Evolutionary conservation across 1,139 yeast species (phyloP).

Genomic region (Hyphopichia pseudoburtonii): DNA sequence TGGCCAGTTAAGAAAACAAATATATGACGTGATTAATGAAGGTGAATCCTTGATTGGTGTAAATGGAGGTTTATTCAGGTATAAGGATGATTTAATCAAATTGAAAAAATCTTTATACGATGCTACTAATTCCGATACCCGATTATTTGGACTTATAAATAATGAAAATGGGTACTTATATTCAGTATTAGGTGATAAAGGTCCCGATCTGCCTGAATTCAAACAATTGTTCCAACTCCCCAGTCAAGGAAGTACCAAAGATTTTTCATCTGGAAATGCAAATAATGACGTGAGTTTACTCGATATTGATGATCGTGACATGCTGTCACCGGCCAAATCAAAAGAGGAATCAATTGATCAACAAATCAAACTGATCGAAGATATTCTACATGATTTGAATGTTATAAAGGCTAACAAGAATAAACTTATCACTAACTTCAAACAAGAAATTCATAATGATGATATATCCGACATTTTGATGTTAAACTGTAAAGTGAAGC

Average conservation of each 20-base stretch:
- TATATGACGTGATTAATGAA: constrained; percentile 36
- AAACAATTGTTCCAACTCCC: constrained; percentile 24
- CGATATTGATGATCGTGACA: constrained; percentile 55
- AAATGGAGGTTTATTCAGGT: constrained; percentile 12
- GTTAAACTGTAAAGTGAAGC: constrained; percentile 57
- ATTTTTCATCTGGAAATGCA: too few relatives aligned
- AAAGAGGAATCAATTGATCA: constrained; percentile 22
- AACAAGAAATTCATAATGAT: constrained; percentile 71
- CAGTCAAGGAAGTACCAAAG: constrained; percentile 9
- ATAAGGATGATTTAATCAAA: constrained; percentile 53
- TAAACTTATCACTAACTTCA: constrained; percentile 62
- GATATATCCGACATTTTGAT: constrained; percentile 81
- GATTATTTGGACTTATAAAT: constrained; percentile 42
- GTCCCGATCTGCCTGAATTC: constrained; percentile 33
- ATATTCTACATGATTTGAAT: constrained; percentile 44
- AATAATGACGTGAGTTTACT: constrained; percentile 49
- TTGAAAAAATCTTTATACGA: constrained; percentile 66
- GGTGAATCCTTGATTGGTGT: constrained; percentile 31
- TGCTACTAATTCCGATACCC: constrained; percentile 67
- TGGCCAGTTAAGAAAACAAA: constrained; percentile 35
- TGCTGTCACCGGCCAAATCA: constrained; percentile 9
- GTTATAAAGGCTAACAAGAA: constrained; percentile 58
- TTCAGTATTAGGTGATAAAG: constrained; percentile 27
- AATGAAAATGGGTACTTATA: constrained; percentile 27
- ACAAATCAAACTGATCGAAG: constrained; percentile 45